Base-by-base conservation (phyloP, 495 filamentous ascomycete genomes). In the Usnea hakonensis region DNA sequence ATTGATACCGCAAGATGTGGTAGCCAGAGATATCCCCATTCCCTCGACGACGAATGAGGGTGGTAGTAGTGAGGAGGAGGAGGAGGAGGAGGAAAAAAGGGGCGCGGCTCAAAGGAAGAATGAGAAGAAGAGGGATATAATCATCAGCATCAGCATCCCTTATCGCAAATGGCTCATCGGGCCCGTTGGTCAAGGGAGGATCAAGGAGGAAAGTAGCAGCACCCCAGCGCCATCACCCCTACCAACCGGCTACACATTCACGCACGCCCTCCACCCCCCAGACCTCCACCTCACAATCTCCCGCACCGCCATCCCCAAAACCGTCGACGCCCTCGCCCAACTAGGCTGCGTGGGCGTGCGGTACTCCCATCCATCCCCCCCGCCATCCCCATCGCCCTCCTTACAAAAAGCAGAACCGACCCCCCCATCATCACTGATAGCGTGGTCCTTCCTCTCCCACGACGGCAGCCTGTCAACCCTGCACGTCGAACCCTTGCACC, bases 401-500 rank as follows among this genome's bases (percentile, higher is more conserved):
- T 16, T 0, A 53, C 5, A 33, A 28, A 43, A n/a, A 26, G 9
- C 26, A 54, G 26, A 23, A 16, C 17, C 16, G 40, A n/a, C 0
- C 11, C 19, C 35, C 17, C 13, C 2, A 1, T 38, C 50, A 3
- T 2, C 37, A 5, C 26, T 62, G 3, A 44, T 66, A 40, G 32
- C 64, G 0, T 66, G 60, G 64, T 33, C 55, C 23, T 84, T 80
- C 62, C 61, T 81, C 7, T 74, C 74, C 8, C 33, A 73, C 5
- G 80, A 83, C 68, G 80, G 81, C 4, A 69, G 71, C 8, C 58
- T 83, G 50, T 70, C 75, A 9, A 78, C 77, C 10, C 56, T 84
- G 60, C 77, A 81, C 68, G 80, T 83, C 52, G 74, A 81, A 57
- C 68, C 72, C 36, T 76, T 70, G 53, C 73, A 82, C 71, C 69